Base-by-base conservation (phyloP, 345 rosid species). In the Gossypium ekmanianum region DNA sequence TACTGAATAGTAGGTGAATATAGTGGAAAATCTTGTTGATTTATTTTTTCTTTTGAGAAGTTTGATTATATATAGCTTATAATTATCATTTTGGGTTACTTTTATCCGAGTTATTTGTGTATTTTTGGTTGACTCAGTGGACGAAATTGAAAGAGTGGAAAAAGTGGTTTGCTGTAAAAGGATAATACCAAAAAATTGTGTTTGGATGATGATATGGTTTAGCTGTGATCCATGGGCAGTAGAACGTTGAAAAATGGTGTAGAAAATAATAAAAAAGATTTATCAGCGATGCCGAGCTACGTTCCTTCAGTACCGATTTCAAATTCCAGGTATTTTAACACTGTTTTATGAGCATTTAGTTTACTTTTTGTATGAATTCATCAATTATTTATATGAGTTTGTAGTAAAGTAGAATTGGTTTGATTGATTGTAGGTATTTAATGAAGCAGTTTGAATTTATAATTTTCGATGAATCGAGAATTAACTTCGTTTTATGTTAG, bases 281-380 rank as follows among this genome's bases (percentile, higher is more conserved):
- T 81, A 76, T 77, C 77, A 61, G 88, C 78, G 79, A 85, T 88
- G 90, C 88, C 88, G 68, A 84, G 90, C 82, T 85, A 81, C 68
- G 80, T 79, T 68, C 86, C 89, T 63, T 29, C 83, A 5, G 58
- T 72, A 54, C 68, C 92, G 11, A 76, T 64, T 74, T 81, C 86
- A n/a, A 88, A 74, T 82, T 74, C 82, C 73, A 77, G 78, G 92
- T 88, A 76, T 71, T 27, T 61, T 61, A 26, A 7, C 43, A 3
- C 8, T 29, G 24, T 7, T 47, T 29, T 26, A 29, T 61, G 44
- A 7, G 44, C 66, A 29, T 39, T 9, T 54, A 12, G 7, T 6
- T 8, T 12, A 9, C 9, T 61, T 68, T 3, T 68, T 24, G 41
- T 68, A 5, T 4, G 29, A 67, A 45, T 47, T 48, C 14, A 47